Percentiles rank a stretch among this genome's conserved stretches.
phyloP scores from a whole-genome alignment of 345 rosid genomes.

The Cardamine occulta region DNA sequence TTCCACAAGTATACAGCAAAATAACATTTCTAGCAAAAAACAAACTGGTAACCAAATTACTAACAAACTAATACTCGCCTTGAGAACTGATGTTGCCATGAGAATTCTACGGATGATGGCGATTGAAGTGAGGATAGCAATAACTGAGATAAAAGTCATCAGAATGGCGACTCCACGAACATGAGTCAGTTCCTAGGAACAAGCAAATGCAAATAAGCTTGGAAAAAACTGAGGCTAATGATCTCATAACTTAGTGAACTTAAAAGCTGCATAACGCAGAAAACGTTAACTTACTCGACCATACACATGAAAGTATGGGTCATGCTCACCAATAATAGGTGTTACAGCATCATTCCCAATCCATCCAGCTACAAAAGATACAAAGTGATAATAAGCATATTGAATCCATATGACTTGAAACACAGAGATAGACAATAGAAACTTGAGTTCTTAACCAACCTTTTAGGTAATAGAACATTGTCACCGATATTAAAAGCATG shows the following conservation, averaged over 20 bases:
- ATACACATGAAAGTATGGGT: slow-evolving; percentile 74
- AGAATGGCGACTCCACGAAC: slow-evolving; percentile 71
- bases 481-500: slow-evolving; percentile 76
- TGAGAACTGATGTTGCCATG: slow-evolving; percentile 96
- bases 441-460: slow-evolving; percentile 47
- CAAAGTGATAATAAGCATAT: neutral
- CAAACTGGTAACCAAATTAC: slow-evolving; percentile 21
- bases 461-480: slow-evolving; percentile 85
- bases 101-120: slow-evolving; percentile 94
- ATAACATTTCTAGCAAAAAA: slow-evolving; percentile 17
- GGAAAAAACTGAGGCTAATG: neutral
- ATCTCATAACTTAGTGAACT: neutral
- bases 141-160: slow-evolving; percentile 75
- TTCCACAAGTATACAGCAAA: slow-evolving; percentile 23
- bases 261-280: slow-evolving; percentile 15
- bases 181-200: slow-evolving; percentile 82
- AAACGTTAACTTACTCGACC: slow-evolving; percentile 71
- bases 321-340: slow-evolving; percentile 85
- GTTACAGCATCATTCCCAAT: slow-evolving; percentile 88
- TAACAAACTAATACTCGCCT: slow-evolving; percentile 55
- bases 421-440: slow-evolving; percentile 16
- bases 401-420: neutral
- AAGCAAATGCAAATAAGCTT: slow-evolving; percentile 27
- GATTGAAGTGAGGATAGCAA: slow-evolving; percentile 82
- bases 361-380: slow-evolving; percentile 79